phyloP scores from a whole-genome alignment of 2,329 filamentous ascomycete species.

The Stromatinia cepivora region DNA sequence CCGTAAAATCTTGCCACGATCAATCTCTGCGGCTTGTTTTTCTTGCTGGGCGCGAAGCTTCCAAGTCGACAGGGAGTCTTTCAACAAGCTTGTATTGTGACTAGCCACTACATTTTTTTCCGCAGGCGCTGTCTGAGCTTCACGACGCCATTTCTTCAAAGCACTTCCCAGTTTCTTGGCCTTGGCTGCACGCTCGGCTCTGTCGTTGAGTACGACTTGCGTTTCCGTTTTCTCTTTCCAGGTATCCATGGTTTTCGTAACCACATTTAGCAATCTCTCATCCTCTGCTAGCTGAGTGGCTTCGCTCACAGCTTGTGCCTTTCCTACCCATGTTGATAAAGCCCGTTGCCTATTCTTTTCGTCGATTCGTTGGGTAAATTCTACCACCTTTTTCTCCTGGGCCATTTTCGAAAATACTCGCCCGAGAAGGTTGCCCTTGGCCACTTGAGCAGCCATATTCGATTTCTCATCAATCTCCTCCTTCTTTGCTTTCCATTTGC shows the following conservation, averaged over 20 bases:
- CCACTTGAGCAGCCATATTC: constrained; percentile 38
- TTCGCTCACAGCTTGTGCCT: constrained; percentile 29
- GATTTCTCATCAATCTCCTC: constrained; percentile 32
- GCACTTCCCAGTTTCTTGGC: constrained; percentile 24
- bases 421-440: constrained; percentile 39
- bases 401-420: constrained; percentile 41
- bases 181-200: constrained; percentile 28
- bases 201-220: constrained; percentile 24
- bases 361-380: constrained; percentile 30
- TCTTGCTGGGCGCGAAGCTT: constrained; percentile 46
- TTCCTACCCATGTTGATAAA: constrained; percentile 34
- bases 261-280: constrained; percentile 29
- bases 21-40: constrained; percentile 50
- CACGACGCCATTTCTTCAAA: constrained; percentile 36
- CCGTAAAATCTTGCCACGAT: constrained; percentile 53
- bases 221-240: constrained; percentile 32
- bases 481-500: constrained; percentile 45
- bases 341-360: constrained; percentile 29
- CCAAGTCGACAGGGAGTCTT: constrained; percentile 52
- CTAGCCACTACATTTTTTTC: constrained; percentile 45
- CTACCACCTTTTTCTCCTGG: constrained; percentile 40
- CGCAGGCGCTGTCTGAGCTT: constrained; percentile 35
- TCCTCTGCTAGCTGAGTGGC: constrained; percentile 31
- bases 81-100: constrained; percentile 48
- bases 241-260: constrained; percentile 28